These are phyloP conservation scores for Agaricales sp. DNA, from an alignment of 1,284 basidiomycete genomes.

Conservation along the genomic window DNA sequence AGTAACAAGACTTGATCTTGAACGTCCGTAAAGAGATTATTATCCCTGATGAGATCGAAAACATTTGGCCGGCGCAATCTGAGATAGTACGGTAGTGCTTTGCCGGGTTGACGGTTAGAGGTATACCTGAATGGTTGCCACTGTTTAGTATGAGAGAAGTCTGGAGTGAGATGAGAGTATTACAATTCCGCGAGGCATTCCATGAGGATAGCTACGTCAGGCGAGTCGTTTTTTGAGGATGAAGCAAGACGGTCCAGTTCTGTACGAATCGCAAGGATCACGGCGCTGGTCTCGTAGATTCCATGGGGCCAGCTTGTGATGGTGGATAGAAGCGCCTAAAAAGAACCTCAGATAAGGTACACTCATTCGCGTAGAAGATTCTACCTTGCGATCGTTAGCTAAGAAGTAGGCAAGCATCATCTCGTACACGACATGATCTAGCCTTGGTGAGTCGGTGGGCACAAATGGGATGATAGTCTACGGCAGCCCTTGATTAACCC, in stretches of 20 bases:
- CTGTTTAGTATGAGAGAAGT: not conserved
- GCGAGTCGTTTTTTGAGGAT: constrained; percentile 30
- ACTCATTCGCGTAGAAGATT: no score
- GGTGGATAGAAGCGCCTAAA: constrained; percentile 64
- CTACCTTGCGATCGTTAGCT: constrained; percentile 65
- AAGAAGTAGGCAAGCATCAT: constrained; percentile 90
- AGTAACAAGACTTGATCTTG: constrained; percentile 88
- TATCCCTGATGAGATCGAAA: constrained; percentile 89
- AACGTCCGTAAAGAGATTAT: constrained; percentile 93
- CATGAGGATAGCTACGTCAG: constrained; percentile 57
- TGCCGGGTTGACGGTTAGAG: constrained; percentile 84
- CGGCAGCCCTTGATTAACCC: not conserved
- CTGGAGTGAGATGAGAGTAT: constrained; percentile 16
- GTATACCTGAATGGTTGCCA: constrained; percentile 46
- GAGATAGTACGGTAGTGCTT: constrained; percentile 87
- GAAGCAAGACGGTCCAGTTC: constrained; percentile 63
- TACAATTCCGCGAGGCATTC: constrained; percentile 89
- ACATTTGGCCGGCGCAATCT: constrained; percentile 82
- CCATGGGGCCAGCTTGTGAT: constrained; percentile 85
- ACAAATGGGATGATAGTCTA: constrained; percentile 85
- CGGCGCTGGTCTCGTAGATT: constrained; percentile 83
- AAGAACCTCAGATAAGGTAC: constrained; percentile 4
- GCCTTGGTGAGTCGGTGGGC: constrained; percentile 73
- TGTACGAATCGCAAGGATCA: constrained; percentile 82
- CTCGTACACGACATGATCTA: constrained; percentile 86